Evolutionary conservation across 75 land plant species (phyloP), one percentile per base, ranked within the genome.

Genomic region (Cryptomeria japonica): DNA sequence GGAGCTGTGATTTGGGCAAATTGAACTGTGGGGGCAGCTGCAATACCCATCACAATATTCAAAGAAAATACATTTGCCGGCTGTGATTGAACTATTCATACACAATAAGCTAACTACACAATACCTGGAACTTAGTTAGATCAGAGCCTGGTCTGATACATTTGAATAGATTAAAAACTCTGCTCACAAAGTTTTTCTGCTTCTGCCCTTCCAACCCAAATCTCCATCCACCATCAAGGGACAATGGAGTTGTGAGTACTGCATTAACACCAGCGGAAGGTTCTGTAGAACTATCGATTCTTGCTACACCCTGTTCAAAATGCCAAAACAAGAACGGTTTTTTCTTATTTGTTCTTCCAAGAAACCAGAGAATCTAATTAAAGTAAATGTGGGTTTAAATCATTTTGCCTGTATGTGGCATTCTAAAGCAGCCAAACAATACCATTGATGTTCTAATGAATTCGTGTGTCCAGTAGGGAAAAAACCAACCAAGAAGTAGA

Each of bases 1-100:
- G 99, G 39, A 96, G 92, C 85, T 96, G 99, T 16, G 98, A 96
- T 85, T 96, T 95, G 86, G 99, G 98, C 76, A 96, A 68, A 89
- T 96, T 97, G 93, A 97, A 93, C 12, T 90, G 90, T 3, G 95
- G 94, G 11, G 99, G 98, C 18, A 93, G 87, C 95, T 94, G 90
- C 86, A 88, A 64, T 11, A 82, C 9, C 47, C 51, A 82, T 12
- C 13, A 19, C 53, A 10, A 46, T 46, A 46, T 46, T 44, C 32
- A 44, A 82, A 25, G 47, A 11, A 10, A 11, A 28, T 44, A 82
- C 84, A 46, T 9, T 79, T 79, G 3, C 19, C 9, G 28, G 9
- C 46, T 39, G 28, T 41, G n/a, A 8, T 7, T 8, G 13, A 37
- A 80, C 7, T 34, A 12, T 22, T 58, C 2, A 72, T 15, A 61